Base-by-base conservation (phyloP, 2,329 filamentous ascomycete genomes). In the Curvularia verruculosa region DNA sequence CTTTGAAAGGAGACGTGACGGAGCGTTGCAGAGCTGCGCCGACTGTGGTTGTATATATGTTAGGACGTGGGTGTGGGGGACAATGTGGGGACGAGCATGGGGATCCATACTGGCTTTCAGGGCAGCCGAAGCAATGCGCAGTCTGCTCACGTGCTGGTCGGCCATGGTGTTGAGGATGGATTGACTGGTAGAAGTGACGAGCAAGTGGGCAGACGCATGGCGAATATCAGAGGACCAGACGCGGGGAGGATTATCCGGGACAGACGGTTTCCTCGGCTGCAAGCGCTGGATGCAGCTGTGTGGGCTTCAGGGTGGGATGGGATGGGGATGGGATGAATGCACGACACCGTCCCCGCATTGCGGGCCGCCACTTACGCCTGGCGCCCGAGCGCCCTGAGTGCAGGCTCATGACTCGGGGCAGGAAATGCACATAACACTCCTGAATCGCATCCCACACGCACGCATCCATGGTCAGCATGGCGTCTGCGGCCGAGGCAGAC, bases 1-100 rank as follows among this genome's bases (percentile, higher is more conserved):
- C 72, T 53, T 75, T 76, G 70, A 79, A 73, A 6, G 72, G 77
- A 0, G 74, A 74, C 0, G 66, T 71, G 51, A 75, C 51, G 31
- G 73, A 57, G 8, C 75, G 73, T 28, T 61, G 62, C 5, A 74
- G 65, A n/a, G 72, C 73, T 9, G 75, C 63, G 40, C 75, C 60
- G 21, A 76, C 74, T 49, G 26, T 72, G 28, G 8, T 19, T 5
- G 34, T 3, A 15, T 5, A n/a, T 3, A 15, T 18, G 34, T 36
- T 18, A 36, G 34, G 3, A 18, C 18, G 44, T 57, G 13, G 55
- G 60, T 21, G 15, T 24, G 21, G 18, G 39, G 8, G 5, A 10
- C 19, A 9, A 1, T 8, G 39, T 24, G 13, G 21, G 26, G 18
- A 13, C 23, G 13, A 24, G 36, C 21, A 41, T 26, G 23, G 24